Conservation (phyloP, 1,139 yeast genomes). For the Yamadazyma mexicana region DNA sequence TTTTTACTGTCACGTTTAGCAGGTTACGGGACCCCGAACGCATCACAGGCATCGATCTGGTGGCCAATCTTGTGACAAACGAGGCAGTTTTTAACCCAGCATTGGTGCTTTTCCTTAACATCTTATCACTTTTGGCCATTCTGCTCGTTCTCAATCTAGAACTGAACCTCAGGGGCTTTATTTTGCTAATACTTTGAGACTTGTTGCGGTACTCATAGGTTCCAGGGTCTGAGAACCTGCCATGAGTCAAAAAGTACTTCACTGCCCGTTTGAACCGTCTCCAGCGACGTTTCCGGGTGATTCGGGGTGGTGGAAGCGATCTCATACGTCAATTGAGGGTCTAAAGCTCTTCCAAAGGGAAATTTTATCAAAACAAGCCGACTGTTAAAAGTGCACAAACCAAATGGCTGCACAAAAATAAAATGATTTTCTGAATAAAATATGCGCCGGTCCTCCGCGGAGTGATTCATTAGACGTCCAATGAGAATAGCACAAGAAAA, state of each 20-base stretch:
- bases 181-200: slow-evolving; percentile 23
- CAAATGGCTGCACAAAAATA: background rate
- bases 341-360: too few relatives aligned
- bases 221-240: slow-evolving; percentile 31
- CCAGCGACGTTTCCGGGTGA: slow-evolving; percentile 40
- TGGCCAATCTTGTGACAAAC: slow-evolving; percentile 23
- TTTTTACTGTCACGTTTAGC: slow-evolving; percentile 19
- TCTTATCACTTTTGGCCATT: slow-evolving; percentile 15
- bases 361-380: too few relatives aligned
- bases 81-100: slow-evolving; percentile 27
- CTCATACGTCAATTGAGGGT: slow-evolving; percentile 33
- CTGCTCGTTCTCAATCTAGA: slow-evolving; percentile 20
- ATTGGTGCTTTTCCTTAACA: slow-evolving; percentile 22
- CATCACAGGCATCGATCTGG: slow-evolving; percentile 22
- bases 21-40: slow-evolving; percentile 13
- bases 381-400: background rate
- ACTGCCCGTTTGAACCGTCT: slow-evolving; percentile 34
- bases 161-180: slow-evolving; percentile 25
- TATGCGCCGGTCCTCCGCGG: too few relatives aligned
- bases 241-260: slow-evolving; percentile 26
- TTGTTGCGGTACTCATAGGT: slow-evolving; percentile 23
- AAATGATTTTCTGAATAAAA: too few relatives aligned
- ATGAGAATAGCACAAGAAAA: background rate
- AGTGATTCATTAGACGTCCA: background rate
- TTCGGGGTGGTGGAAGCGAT: slow-evolving; percentile 46